phyloP scores from a whole-genome alignment of 768 basidiomycete species.

The Boletus rufocinnamomeus region DNA sequence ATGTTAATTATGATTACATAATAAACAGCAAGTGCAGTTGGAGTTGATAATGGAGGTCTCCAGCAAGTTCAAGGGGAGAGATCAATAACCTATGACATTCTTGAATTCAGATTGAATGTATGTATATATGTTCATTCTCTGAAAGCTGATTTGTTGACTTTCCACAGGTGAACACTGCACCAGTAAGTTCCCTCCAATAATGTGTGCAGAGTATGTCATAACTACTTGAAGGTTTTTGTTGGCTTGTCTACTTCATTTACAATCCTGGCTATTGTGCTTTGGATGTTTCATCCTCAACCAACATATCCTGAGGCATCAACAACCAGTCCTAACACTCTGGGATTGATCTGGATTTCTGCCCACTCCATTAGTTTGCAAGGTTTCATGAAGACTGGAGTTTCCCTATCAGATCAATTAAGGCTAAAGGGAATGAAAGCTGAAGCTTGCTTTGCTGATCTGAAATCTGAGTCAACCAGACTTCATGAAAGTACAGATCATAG shows the following conservation, averaged over 20 bases:
- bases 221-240: background rate
- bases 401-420: background rate
- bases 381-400: background rate
- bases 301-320: background rate
- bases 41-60: no score
- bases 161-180: background rate
- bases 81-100: background rate
- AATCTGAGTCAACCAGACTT: background rate
- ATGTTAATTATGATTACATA: no score
- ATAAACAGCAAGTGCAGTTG: no score
- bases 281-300: background rate
- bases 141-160: background rate
- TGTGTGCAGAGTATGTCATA: background rate
- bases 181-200: background rate
- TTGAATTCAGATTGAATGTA: conserved; percentile 4
- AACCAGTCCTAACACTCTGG: background rate
- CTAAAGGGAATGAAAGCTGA: background rate
- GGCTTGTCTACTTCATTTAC: background rate
- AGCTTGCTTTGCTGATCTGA: background rate
- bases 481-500: background rate
- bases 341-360: background rate
- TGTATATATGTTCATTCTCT: background rate
- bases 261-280: background rate
- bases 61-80: background rate
- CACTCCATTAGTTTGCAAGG: background rate